Evolutionary conservation across 2,329 filamentous ascomycete species (phyloP), one percentile per base, ranked within the genome.

Genomic region (Macrophomina phaseolina): DNA sequence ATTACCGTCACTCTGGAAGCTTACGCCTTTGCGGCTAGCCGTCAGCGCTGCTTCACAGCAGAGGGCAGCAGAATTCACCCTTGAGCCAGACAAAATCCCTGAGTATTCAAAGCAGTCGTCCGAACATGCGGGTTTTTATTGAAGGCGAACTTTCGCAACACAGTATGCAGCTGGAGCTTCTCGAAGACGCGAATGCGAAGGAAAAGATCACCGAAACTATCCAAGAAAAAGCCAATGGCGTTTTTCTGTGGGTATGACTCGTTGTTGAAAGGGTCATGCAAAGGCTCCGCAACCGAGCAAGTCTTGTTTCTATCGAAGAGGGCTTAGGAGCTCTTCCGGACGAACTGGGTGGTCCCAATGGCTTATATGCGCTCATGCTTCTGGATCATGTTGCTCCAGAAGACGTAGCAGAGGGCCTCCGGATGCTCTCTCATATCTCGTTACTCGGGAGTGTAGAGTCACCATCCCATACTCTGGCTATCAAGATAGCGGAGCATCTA

Each of bases 201-300:
- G 28, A 52, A 4, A 16, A 5, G 28, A 52, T 52, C 28, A 34
- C 3, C 11, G 34, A 32, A 2, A 52, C 14, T 9, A 16, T 34
- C 8, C 28, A 52, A 34, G 46, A 49, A 14, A 55, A 64, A 40
- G 60, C 65, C 2, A 48, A 28, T 9, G 60, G 60, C 46, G 65
- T 67, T 23, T 67, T 67, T 42, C 46, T 67, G 7, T 64, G 45
- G 65, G 60, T 65, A 5, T 38, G 45, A 46, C 60, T 65, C 12
- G 46, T 55, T 30, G 14, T 65, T 30, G 40, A 66, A 18, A 46
- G 14, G 7, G 16, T 63, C 45, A 40, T 61, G 18, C 38, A 45
- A 18, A 42, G 53, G 28, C 45, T 61, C 11, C 11, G 23, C 18
- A 61, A 62, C 16, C 9, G 55, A 48, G 64, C 62, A 38, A 18